Base-by-base conservation (phyloP, 495 filamentous ascomycete species). In the Penicillium goetzii region DNA sequence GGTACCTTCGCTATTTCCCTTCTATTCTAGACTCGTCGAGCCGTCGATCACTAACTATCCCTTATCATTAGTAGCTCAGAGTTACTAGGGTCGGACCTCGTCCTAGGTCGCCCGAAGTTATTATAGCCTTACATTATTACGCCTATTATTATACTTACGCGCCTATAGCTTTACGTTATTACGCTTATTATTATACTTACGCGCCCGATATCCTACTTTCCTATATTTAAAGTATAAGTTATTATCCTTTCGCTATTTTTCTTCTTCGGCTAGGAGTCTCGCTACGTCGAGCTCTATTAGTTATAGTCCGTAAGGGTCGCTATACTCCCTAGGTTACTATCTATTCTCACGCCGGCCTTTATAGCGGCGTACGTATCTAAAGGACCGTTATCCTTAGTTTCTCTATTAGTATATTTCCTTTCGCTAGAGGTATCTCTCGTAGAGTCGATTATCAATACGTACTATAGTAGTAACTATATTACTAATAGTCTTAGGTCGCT, bases 241-340 rank as follows among this genome's bases (percentile, higher is more conserved):
- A 6, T 59, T 59, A 2, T 59, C 40, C n/a, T 59, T 59, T 23
- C 43, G 9, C 9, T 28, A 3, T 34, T 49, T 50, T 21, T 59
- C 3, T 50, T 59, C 57, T 51, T 50, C 21, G 12, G 41, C 21
- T 6, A 23, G 28, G 30, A 59, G 57, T 51, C 43, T 59, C 17
- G 19, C 57, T 51, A 10, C 28, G 21, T 59, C n/a, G n/a, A 59
- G 57, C 57, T 59, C 43, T 26, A 59, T 59, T 25, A 26, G 57
- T 36, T 17, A 15, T 50, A 15, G 43, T 50, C 57, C 19, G 25
- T 59, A 59, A 17, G 43, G 57, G 10, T 59, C 30, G 28, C 9
- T 23, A 17, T 59, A 58, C n/a, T 58, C 40, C 15, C 40, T 58
- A 0, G 41, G 28, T 23, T 43, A 30, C 1, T 52, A 5, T 52